These are phyloP conservation scores for Exophiala phaeomuriformis DNA, from an alignment of 2,329 filamentous ascomycete species.

Conservation along the genomic window DNA sequence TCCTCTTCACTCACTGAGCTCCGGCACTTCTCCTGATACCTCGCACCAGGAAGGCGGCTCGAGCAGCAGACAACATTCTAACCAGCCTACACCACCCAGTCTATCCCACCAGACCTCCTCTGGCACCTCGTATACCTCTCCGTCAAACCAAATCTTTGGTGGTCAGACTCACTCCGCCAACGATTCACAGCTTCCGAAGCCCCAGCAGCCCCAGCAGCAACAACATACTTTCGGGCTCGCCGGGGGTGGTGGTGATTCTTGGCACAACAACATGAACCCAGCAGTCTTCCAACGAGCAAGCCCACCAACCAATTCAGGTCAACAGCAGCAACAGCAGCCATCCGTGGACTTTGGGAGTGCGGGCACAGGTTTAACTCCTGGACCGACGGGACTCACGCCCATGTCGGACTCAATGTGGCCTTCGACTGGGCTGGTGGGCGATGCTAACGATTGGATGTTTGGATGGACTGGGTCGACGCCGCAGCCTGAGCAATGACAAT, in stretches of 20 bases:
- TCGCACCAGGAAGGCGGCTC: conserved; percentile 12
- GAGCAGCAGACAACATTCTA: conserved; percentile 19
- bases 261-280: background rate
- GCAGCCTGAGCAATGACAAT: conserved; percentile 8
- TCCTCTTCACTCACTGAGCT: conserved; percentile 12
- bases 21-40: conserved; percentile 16
- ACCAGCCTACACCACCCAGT: conserved; percentile 23
- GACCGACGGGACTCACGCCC: conserved; percentile 23
- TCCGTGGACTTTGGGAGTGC: conserved; percentile 2
- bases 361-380: conserved; percentile 22
- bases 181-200: background rate
- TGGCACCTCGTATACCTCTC: conserved; percentile 21
- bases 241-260: conserved; percentile 4
- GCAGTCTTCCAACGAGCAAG: background rate
- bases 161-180: background rate
- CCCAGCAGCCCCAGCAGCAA: conserved; percentile 4
- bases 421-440: conserved; percentile 14
- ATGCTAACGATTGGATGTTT: conserved; percentile 25
- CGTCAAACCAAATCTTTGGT: conserved; percentile 14
- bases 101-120: conserved; percentile 18
- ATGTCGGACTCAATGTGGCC: conserved; percentile 18
- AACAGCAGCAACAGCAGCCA: too few species aligned
- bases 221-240: conserved; percentile 4
- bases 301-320: background rate
- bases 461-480: conserved; percentile 19